Evolutionary conservation across 176 grass and related monocot species (phyloP).

Genomic region (Chloris gayana): DNA sequence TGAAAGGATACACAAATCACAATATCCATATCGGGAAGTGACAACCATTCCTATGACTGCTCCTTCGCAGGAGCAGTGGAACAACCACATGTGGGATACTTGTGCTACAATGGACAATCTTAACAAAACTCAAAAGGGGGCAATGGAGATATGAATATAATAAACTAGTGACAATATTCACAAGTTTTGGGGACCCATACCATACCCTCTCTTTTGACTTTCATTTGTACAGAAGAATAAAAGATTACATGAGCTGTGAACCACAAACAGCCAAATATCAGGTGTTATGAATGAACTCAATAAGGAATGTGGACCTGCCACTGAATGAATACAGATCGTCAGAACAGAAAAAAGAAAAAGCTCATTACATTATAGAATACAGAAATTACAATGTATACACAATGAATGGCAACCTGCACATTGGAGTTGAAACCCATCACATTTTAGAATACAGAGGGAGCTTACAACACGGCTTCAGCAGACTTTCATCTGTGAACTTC

Average conservation of each 20-base stretch:
- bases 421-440: neutral
- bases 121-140: neutral
- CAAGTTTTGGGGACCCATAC: neutral
- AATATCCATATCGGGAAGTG: neutral
- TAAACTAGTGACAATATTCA: neutral
- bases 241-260: neutral
- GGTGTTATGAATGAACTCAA: slow-evolving; percentile 39
- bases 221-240: slow-evolving; percentile 14
- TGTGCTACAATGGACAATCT: neutral
- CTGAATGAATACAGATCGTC: slow-evolving; percentile 22
- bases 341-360: slow-evolving; percentile 23
- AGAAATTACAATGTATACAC: slow-evolving; percentile 61
- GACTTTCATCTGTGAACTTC: slow-evolving; percentile 68
- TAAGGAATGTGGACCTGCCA: neutral
- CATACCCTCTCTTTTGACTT: slow-evolving; percentile 1
- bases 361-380: slow-evolving; percentile 46
- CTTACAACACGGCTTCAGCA: slow-evolving; percentile 24
- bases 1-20: neutral
- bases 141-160: neutral
- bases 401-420: slow-evolving; percentile 52
- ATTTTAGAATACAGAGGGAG: neutral
- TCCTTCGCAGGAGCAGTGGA: neutral
- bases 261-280: neutral
- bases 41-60: neutral
- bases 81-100: neutral